Conservation (phyloP, 2,329 filamentous ascomycete genomes). For the Paecilomyces sp. region DNA sequence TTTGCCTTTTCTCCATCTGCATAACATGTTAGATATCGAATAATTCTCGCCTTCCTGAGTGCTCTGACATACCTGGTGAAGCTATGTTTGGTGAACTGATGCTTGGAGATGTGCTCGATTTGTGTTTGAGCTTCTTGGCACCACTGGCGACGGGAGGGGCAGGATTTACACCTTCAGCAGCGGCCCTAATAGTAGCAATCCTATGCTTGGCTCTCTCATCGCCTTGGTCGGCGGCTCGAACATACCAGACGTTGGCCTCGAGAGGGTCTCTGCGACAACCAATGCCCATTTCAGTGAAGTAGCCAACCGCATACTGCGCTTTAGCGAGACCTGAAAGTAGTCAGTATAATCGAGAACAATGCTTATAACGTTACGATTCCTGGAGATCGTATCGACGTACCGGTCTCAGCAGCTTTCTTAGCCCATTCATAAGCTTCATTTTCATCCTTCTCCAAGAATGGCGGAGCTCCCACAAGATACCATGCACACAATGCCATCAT, state of each 20-base stretch:
- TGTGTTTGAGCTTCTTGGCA: constrained; percentile 4
- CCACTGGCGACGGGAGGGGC: constrained; percentile 15
- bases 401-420: constrained; percentile 72
- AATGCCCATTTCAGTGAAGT: constrained; percentile 98
- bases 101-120: not conserved
- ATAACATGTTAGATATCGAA: not conserved
- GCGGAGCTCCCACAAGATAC: constrained; percentile 94
- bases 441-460: constrained; percentile 89
- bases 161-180: constrained; percentile 53
- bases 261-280: constrained; percentile 90
- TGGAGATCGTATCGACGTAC: constrained; percentile 46
- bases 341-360: not conserved
- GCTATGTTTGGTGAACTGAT: not conserved
- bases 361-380: not conserved
- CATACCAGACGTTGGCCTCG: constrained; percentile 97
- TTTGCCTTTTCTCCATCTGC: not conserved
- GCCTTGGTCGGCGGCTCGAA: constrained; percentile 85
- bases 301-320: constrained; percentile 92
- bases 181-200: constrained; percentile 76
- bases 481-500: constrained; percentile 99
- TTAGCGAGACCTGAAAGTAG: constrained; percentile 40
- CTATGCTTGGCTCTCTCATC: constrained; percentile 85
- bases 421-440: constrained; percentile 97
- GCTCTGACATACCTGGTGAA: not conserved
- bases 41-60: not conserved